phyloP scores from a whole-genome alignment of 371 early-diverging fungal species.

The Apophysomyces elegans region DNA sequence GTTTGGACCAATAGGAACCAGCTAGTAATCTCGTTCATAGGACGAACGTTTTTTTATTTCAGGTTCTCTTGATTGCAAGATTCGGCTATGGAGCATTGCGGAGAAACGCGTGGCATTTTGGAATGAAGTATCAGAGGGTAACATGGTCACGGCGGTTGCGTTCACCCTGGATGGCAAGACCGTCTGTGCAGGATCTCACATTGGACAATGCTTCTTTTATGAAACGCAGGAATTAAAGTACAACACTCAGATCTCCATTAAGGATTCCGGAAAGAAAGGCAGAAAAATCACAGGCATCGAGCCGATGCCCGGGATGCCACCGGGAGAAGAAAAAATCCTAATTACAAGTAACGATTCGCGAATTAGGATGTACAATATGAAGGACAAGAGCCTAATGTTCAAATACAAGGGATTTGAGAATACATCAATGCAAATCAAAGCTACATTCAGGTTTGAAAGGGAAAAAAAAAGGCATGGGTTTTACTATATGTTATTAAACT shows the following conservation, averaged over 20 bases:
- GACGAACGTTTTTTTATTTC: conserved; percentile 84
- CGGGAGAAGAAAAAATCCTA: conserved; percentile 61
- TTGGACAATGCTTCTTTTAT: conserved; percentile 81
- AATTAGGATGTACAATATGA: conserved; percentile 74
- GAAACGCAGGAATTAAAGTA: conserved; percentile 77
- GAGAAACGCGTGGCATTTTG: conserved; percentile 76
- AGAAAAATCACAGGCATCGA: conserved; percentile 81
- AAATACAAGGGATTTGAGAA: conserved; percentile 83
- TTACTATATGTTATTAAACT: neutral
- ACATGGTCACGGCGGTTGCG: conserved; percentile 78
- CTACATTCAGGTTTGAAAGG: conserved; percentile 62
- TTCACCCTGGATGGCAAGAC: conserved; percentile 75
- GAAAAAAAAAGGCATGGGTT: neutral
- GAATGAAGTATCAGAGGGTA: conserved; percentile 69
- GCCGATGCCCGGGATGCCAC: conserved; percentile 51
- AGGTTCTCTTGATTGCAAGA: conserved; percentile 80
- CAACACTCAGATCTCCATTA: conserved; percentile 77
- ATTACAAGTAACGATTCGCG: conserved; percentile 85
- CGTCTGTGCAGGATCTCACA: conserved; percentile 76
- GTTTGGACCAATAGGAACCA: neutral
- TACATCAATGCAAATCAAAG: conserved; percentile 67
- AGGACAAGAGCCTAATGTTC: conserved; percentile 71
- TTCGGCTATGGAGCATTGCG: conserved; percentile 84
- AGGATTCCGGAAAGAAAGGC: conserved; percentile 58
- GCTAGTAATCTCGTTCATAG: conserved; percentile 12